phyloP scores from a whole-genome alignment of 2,329 filamentous ascomycete species.

The Drechslera avenae region DNA sequence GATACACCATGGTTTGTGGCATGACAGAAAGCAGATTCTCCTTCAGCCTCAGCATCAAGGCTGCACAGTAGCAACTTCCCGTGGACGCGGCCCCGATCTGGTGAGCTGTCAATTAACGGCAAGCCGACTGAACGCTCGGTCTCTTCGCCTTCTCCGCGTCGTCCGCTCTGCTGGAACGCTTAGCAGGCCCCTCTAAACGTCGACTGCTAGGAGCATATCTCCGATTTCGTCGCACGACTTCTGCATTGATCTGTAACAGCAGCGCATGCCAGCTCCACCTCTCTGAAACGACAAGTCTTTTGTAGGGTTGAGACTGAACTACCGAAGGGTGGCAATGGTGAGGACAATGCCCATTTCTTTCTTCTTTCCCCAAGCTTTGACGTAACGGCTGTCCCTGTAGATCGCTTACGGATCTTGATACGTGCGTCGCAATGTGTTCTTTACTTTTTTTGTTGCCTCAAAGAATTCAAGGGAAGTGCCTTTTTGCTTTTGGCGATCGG shows the following conservation, averaged over 20 bases:
- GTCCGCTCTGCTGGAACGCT: constrained; percentile 34
- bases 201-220: constrained; percentile 14
- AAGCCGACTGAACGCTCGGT: constrained; percentile 19
- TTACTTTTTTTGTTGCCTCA: constrained; percentile 4
- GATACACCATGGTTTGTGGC: not conserved
- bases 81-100: constrained; percentile 10
- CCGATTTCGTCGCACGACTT: constrained; percentile 14
- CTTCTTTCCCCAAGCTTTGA: constrained; percentile 26
- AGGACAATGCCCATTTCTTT: constrained; percentile 16
- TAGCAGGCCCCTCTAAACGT: constrained; percentile 11
- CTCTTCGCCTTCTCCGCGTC: constrained; percentile 36
- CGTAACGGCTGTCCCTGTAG: constrained; percentile 26
- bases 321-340: constrained; percentile 23
- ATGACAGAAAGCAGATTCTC: not conserved
- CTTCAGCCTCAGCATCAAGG: not conserved
- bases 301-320: constrained; percentile 16
- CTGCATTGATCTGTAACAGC: constrained; percentile 24
- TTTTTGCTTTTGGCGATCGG: constrained; percentile 3
- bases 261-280: constrained; percentile 20
- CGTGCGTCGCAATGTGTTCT: constrained; percentile 14
- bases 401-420: constrained; percentile 18
- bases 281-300: constrained; percentile 25
- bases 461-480: constrained; percentile 2
- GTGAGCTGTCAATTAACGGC: constrained; percentile 30
- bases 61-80: not conserved